phyloP scores from a whole-genome alignment of 164 flowering plant species.

The Macadamia tetraphylla region DNA sequence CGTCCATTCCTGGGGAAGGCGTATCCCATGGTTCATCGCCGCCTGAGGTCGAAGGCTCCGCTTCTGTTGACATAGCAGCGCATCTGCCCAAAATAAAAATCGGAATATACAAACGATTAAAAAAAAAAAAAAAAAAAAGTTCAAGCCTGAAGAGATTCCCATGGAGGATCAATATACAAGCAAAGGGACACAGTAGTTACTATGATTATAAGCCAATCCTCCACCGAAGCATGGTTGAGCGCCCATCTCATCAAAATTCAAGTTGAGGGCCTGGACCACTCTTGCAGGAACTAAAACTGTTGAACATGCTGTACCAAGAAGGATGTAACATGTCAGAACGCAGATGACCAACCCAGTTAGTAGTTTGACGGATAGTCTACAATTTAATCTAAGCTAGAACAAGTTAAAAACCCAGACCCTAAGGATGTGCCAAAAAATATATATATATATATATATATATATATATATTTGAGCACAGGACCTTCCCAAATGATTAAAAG shows the following conservation, averaged over 20 bases:
- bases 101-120: not conserved
- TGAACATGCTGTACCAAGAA: conserved; percentile 39
- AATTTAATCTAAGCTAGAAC: too few relatives aligned
- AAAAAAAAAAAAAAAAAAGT: not conserved
- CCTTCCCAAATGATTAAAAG: too few relatives aligned
- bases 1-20: conserved; percentile 81
- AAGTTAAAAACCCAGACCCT: too few relatives aligned
- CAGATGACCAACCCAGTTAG: not conserved
- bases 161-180: too few relatives aligned
- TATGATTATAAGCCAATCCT: conserved; percentile 19
- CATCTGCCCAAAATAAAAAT: conserved; percentile 5
- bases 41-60: conserved; percentile 15
- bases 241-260: conserved; percentile 45
- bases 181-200: conserved; percentile 11
- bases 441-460: too few relatives aligned
- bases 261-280: conserved; percentile 63
- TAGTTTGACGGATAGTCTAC: too few relatives aligned
- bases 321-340: not conserved
- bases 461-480: too few relatives aligned
- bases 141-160: not conserved
- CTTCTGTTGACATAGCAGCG: conserved; percentile 15
- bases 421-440: too few relatives aligned
- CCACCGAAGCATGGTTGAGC: conserved; percentile 25
- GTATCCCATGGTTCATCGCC: conserved; percentile 35
- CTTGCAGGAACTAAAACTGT: conserved; percentile 64